Base-by-base conservation (phyloP, 305 asterid species). In the Ajuga reptans region DNA sequence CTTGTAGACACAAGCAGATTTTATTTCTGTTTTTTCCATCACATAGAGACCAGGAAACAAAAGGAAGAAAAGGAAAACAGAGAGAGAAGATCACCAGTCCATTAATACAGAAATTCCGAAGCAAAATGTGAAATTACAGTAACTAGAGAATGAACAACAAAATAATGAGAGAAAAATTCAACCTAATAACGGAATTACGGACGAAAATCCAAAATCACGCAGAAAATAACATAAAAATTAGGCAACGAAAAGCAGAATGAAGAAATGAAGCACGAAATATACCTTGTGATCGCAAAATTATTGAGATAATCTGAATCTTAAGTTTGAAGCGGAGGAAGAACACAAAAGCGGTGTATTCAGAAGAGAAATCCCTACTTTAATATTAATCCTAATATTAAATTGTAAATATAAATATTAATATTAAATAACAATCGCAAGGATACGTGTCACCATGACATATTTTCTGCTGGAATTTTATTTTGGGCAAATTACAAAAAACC, bases 261-360 rank as follows among this genome's bases (percentile, higher is more conserved):
- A 3, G 37, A 3, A 39, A 21, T 3, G 4, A 37, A 21, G 17
- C 10, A 10, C 46, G 9, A 31, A 49, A 65, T 41, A 50, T 64
- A 50, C 78, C 72, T 66, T 58, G 9, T 45, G 64, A 11, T 66
- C 45, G 68, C 49, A 36, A 58, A 10, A 6, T 24, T n/a, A 9
- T 31, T 18, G 60, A 54, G 72, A 18, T 31, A 15, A 54, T 27
- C 56, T 39, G 55, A 57, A 47, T 69, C 42, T 12, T n/a, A 66
- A 50, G 21, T 39, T 27, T 5, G 27, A 21, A 21, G 27, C 8
- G 21, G 11, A 39, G 16, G 11, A 10, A n/a, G 3, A 66, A 54
- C n/a, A 21, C 36, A 4, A 54, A 2, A 33, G 39, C 39, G 47
- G 29, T 55, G 68, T 37, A 67, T 15, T 43, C 64, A 11, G 58